A percentile compares a stretch with the other conserved stretches of the same genome.
Evolutionary conservation across 306 rosid genomes (phyloP).

Genomic region (Crotalaria pallida): DNA sequence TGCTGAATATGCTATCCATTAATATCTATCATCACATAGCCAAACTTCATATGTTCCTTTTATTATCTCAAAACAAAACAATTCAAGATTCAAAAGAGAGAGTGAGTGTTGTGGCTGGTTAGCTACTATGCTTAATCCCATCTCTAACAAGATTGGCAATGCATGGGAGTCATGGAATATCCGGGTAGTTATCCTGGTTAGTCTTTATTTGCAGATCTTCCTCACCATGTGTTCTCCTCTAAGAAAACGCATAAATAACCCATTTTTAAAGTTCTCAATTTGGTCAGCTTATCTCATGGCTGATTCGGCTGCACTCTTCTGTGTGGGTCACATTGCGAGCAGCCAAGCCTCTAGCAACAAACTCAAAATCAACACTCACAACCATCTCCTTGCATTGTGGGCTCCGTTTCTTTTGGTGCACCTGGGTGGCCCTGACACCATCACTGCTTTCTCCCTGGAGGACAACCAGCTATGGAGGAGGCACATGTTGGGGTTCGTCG

Average conservation of each 20-base stretch:
- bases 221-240: background rate
- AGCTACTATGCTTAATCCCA: no score
- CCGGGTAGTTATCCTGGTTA: background rate
- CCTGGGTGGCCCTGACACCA: constrained; percentile 10
- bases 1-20: no score
- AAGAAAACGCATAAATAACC: background rate
- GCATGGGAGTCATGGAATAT: background rate
- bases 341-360: fast-evolving
- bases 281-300: background rate
- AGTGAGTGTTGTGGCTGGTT: no score
- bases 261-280: background rate
- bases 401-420: no score
- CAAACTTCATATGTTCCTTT: no score
- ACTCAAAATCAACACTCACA: background rate
- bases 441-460: background rate
- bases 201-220: background rate
- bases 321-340: background rate
- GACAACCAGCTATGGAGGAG: constrained; percentile 3
- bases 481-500: no score
- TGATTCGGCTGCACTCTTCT: background rate
- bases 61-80: no score
- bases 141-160: no score
- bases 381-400: background rate
- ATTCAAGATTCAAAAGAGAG: no score
- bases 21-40: no score